These are phyloP conservation scores for Musa troglodytarum DNA, from an alignment of 176 grass and related monocot species.

Conservation along the genomic window DNA sequence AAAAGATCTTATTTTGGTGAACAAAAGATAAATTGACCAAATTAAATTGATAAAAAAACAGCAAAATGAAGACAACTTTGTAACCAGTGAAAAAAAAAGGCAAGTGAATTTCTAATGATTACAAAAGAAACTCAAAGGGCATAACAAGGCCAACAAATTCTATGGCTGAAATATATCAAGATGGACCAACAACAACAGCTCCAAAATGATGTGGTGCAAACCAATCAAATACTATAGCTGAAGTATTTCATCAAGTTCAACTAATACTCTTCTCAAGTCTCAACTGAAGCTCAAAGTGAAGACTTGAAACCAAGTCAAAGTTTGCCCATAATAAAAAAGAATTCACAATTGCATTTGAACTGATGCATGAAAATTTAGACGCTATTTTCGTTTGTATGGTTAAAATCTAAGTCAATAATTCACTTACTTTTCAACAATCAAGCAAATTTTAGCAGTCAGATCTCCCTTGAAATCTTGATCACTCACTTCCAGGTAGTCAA, in stretches of 20 bases:
- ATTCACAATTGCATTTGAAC: not conserved
- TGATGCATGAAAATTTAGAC: not conserved
- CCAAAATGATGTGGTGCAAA: no score
- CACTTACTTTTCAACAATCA: conserved; percentile 92
- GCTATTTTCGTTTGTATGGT: not conserved
- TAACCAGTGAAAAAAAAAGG: no score
- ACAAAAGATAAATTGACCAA: not conserved
- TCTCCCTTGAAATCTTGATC: conserved; percentile 99
- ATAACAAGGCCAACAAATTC: not conserved
- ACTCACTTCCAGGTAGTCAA: conserved; percentile 93
- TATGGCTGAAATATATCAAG: not conserved
- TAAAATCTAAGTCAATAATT: not conserved
- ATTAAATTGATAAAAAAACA: not conserved
- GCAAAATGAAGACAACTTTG: no score
- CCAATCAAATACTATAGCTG: not conserved
- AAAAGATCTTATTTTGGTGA: not conserved
- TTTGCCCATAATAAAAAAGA: no score
- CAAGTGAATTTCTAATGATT: no score
- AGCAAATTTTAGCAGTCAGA: conserved; percentile 88
- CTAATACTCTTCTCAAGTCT: not conserved
- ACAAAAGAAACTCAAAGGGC: not conserved
- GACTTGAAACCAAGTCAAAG: conserved; percentile 4
- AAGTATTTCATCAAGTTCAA: not conserved
- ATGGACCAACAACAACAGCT: not conserved
- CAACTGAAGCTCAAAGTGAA: not conserved